Evolutionary conservation across 2,329 filamentous ascomycete genomes (phyloP), one percentile per base, ranked within the genome.

Genomic region (Fusarium poae): DNA sequence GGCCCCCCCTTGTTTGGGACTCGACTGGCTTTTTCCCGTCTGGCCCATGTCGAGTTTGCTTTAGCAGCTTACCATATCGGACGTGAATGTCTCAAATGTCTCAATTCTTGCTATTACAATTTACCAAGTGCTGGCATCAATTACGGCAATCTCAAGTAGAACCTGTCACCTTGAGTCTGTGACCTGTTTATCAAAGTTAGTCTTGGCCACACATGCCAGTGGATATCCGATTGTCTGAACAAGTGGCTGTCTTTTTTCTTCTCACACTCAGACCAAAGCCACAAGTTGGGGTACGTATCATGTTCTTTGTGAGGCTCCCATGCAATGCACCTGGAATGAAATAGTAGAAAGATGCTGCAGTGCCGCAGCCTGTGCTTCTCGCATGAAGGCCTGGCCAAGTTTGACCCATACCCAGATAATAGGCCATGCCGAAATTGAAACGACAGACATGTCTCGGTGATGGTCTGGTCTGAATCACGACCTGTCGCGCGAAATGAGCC

Each of bases 61-160:
- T 43, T 34, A 62, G 60, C 21, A 45, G 21, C 25, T 29, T 60
- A 64, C 57, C 42, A 67, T 57, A 56, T 55, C 43, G 48, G 55
- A 59, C 57, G 40, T 52, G 57, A 65, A 70, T 72, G 72, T 74
- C 72, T 74, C 58, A 66, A 65, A 70, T 72, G 72, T 74, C 72
- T 74, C 58, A 66, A 70, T 65, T 70, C 70, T 72, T 61, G 57
- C 57, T 72, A 42, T 55, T 59, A 67, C 55, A 71, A 72, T 71
- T 71, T 73, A 63, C 61, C 53, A 65, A 42, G 49, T 51, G 34
- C 48, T 53, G 53, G 39, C 40, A 68, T 54, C 53, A 53, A 53
- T 48, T 49, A 40, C 35, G 35, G 46, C 42, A 54, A 49, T 48
- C 64, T 44, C 52, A 54, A 27, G 40, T 44, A 53, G 29, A 34